Evolutionary conservation across 495 filamentous ascomycete genomes (phyloP).

Genomic region (Hamigera avellanea): DNA sequence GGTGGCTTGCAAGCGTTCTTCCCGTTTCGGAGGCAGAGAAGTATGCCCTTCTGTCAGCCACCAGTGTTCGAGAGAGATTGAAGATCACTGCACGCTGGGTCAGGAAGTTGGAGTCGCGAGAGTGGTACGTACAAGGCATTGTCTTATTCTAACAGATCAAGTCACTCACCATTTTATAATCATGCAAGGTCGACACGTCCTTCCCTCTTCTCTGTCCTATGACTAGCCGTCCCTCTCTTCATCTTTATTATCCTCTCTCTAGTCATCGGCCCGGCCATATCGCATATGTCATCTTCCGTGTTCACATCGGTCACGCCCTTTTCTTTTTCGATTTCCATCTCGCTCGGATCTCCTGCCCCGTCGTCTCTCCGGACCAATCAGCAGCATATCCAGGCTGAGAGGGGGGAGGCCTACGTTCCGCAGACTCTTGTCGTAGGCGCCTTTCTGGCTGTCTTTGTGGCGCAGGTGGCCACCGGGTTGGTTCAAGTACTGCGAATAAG

Average conservation of each 20-base stretch:
- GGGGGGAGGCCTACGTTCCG: constrained; percentile 17
- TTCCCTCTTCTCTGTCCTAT: constrained; percentile 29
- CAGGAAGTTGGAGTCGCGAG: constrained; percentile 53
- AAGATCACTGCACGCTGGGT: constrained; percentile 75
- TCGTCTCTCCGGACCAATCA: constrained; percentile 4
- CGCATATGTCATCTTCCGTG: constrained; percentile 11
- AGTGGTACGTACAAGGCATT: constrained; percentile 61
- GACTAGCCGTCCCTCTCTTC: constrained; percentile 39
- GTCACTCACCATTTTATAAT: not conserved
- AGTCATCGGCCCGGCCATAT: constrained; percentile 12
- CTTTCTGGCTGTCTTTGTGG: constrained; percentile 24
- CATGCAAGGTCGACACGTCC: constrained; percentile 20
- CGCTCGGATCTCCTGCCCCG: constrained; percentile 19
- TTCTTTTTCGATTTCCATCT: constrained; percentile 30
- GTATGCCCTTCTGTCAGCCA: constrained; percentile 58
- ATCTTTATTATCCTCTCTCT: constrained; percentile 23
- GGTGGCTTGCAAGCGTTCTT: constrained; percentile 80
- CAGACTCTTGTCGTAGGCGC: constrained; percentile 25
- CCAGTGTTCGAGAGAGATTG: constrained; percentile 65
- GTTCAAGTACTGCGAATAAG: constrained; percentile 19
- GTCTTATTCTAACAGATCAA: not conserved
- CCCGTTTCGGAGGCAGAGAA: constrained; percentile 70
- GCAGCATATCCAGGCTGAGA: constrained; percentile 2
- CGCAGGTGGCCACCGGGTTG: constrained; percentile 22
- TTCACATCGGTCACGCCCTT: constrained; percentile 24